Evolutionary conservation across 768 basidiomycete genomes (phyloP), one percentile per base, ranked within the genome.

Genomic region (Amanita thiersii): DNA sequence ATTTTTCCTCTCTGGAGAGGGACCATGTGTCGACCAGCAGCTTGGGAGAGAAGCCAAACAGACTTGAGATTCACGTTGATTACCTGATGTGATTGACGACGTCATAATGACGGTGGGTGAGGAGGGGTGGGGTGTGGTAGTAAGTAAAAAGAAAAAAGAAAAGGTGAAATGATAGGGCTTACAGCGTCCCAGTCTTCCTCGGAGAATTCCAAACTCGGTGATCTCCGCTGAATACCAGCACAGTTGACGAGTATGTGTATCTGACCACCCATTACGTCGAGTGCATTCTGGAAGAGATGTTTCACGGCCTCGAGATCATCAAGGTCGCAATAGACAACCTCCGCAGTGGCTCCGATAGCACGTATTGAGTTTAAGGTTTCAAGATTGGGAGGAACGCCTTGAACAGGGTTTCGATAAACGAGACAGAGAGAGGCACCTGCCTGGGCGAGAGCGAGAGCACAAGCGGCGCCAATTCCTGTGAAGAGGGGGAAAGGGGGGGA

Each of bases 21-120:
- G 8, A 92, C 77, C 90, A 93, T 93, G 64, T 96, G 92, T 47
- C 72, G 68, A 9, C 88, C 91, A n/a, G 84, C 85, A 37, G 87
- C 84, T 61, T 86, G 85, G 11, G 78, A 80, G 47, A 93, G 81
- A 20, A 89, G 71, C 75, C 84, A 96, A 44, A 75, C 78, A 5
- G 88, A 77, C 60, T 88, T 90, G 56, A 96, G 77, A 68, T 96
- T 96, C 50, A 88, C 77, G 52, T 85, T 73, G 45, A 92, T 67
- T 43, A 90, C 87, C 86, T 88, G 52, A 30, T 34, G 50, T 30
- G 21, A 28, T 7, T 5, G 18, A 43, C 42, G 42, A 43, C 42
- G 42, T 43, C 42, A 43, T 43, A 28, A 28, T 35, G 41, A 43
- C 17, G 15, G n/a, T 17, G 41, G 33, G 50, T 39, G 19, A 37